These are phyloP conservation scores for Volvox africanus DNA, from an alignment of 139 green algal species.

Conservation along the genomic window DNA sequence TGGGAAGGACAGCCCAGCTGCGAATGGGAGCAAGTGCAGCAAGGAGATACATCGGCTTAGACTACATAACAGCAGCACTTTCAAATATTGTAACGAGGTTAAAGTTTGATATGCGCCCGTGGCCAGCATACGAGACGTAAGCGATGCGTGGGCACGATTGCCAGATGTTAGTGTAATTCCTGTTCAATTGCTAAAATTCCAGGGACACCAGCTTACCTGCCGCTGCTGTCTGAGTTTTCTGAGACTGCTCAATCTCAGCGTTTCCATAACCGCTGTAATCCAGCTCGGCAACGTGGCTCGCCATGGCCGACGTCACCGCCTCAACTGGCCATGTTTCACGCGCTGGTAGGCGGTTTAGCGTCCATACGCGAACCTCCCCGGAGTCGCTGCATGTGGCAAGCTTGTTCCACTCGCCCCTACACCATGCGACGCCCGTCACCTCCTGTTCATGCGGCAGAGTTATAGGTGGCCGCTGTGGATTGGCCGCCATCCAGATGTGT, in stretches of 20 bases:
- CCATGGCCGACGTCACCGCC: neutral
- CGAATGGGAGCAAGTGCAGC: no score
- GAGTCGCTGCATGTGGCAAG: slow-evolving; percentile 42
- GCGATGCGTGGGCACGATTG: no score
- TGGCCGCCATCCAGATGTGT: neutral
- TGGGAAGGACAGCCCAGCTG: no score
- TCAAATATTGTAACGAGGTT: no score
- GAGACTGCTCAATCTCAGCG: neutral
- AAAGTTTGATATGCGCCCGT: no score
- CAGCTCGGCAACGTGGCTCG: neutral
- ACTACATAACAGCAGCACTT: no score
- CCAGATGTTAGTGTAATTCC: no score
- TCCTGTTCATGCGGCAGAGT: slow-evolving; percentile 15
- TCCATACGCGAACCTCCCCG: slow-evolving; percentile 14
- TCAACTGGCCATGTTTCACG: neutral
- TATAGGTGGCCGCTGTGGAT: neutral
- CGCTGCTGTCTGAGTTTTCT: no score
- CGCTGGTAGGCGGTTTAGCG: neutral
- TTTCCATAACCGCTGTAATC: neutral
- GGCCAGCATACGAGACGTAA: no score
- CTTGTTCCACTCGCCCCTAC: neutral
- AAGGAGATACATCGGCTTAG: no score
- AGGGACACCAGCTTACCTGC: no score
- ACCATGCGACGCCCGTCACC: slow-evolving; percentile 45
- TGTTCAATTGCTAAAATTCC: no score